Conservation (phyloP, 441 rosid species). For the Syzygium malaccense region DNA sequence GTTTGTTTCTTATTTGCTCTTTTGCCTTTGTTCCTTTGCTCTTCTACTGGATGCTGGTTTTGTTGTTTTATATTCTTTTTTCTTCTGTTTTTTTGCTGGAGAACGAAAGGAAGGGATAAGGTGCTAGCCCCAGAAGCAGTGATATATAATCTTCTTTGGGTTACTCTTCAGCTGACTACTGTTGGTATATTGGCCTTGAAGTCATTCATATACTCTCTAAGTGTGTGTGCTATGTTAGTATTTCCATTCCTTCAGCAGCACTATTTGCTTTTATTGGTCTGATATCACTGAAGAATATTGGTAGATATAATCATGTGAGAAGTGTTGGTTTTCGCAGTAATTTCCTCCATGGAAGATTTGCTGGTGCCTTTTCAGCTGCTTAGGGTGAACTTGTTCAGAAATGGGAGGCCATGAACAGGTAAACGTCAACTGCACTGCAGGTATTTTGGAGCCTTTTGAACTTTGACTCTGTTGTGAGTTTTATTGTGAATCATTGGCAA, state of each 20-base stretch:
- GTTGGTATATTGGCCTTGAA: not conserved
- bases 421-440: not conserved
- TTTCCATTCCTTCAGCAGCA: not conserved
- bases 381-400: not conserved
- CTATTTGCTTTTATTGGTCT: not conserved
- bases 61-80: not conserved
- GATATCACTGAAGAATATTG: not conserved
- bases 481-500: not conserved
- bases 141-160: not conserved
- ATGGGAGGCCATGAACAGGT: not conserved
- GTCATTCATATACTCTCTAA: not conserved
- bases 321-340: not conserved
- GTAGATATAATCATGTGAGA: not conserved
- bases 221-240: not conserved
- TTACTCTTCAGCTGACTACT: not conserved
- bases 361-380: not conserved
- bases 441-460: not conserved
- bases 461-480: not conserved
- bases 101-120: not conserved
- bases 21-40: not conserved
- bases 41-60: not conserved
- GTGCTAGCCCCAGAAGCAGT: not conserved
- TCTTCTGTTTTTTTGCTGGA: not conserved
- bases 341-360: not conserved
- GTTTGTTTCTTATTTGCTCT: not conserved